Conservation (phyloP, 805 yeast species). For the Ogataea angusta region DNA sequence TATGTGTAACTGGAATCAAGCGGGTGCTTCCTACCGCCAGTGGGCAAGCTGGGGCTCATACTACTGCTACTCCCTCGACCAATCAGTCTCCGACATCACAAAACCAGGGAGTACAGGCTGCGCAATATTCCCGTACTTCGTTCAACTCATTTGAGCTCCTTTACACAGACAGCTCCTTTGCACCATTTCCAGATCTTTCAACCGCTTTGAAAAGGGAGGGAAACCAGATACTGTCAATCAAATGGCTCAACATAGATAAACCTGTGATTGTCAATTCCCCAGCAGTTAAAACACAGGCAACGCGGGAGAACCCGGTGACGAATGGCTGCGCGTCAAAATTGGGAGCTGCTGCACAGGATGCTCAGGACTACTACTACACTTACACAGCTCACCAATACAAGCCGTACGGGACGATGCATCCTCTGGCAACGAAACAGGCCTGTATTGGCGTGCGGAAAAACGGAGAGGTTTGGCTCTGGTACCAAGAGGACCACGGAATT, state of each 20-base stretch:
- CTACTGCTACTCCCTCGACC: slow-evolving; percentile 22
- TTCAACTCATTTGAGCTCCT: slow-evolving; percentile 43
- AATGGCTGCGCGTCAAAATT: slow-evolving; percentile 35
- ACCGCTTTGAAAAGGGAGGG: slow-evolving; percentile 19
- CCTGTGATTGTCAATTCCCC: slow-evolving; percentile 59
- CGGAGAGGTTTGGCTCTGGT: slow-evolving; percentile 59
- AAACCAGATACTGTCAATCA: slow-evolving; percentile 45
- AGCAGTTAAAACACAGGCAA: slow-evolving; percentile 40
- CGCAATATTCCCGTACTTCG: slow-evolving; percentile 39
- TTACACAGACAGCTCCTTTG: slow-evolving; percentile 37
- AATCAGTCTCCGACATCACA: slow-evolving; percentile 16
- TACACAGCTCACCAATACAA: slow-evolving; percentile 61
- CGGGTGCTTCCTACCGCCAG: slow-evolving; percentile 23
- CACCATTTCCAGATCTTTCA: slow-evolving; percentile 26
- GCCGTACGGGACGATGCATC: slow-evolving; percentile 64
- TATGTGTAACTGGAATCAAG: slow-evolving; percentile 49
- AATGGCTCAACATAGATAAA: slow-evolving; percentile 76
- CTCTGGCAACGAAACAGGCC: slow-evolving; percentile 65
- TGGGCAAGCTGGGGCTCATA: slow-evolving; percentile 18
- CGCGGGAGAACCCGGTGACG: slow-evolving; percentile 24
- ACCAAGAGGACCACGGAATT: slow-evolving; percentile 60
- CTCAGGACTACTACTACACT: slow-evolving; percentile 36
- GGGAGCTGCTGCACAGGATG: slow-evolving; percentile 36
- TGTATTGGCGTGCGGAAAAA: slow-evolving; percentile 61
- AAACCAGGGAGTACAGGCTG: slow-evolving; percentile 15